phyloP scores from a whole-genome alignment of 345 rosid genomes.

The Arabidopsis arenosa region DNA sequence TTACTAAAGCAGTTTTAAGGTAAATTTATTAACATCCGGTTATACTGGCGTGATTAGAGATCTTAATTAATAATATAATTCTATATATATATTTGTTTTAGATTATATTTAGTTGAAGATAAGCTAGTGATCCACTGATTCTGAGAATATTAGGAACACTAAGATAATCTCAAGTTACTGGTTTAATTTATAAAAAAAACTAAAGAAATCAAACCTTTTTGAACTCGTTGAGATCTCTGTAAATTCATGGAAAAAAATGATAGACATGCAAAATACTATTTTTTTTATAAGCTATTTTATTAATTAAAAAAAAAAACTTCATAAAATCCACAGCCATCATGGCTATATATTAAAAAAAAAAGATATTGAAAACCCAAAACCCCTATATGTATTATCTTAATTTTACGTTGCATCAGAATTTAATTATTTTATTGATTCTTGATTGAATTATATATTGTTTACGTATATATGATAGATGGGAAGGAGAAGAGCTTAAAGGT shows the following conservation, averaged over 20 bases:
- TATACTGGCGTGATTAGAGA: not conserved
- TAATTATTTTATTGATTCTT: slow-evolving; percentile 16
- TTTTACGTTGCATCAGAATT: not conserved
- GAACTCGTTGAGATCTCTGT: too few species aligned
- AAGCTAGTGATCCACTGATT: not conserved
- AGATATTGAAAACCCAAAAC: too few species aligned
- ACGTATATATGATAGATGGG: slow-evolving; percentile 55
- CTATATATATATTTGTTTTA: not conserved
- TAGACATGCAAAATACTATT: too few species aligned
- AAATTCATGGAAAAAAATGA: too few species aligned
- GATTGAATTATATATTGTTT: slow-evolving; percentile 3
- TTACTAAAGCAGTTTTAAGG: slow-evolving; percentile 59
- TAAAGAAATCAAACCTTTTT: too few species aligned
- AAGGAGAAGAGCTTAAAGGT: slow-evolving; percentile 53
- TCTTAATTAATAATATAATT: not conserved
- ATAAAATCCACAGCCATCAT: too few species aligned
- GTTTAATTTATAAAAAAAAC: too few species aligned
- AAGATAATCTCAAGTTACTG: not conserved
- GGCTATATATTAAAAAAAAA: too few species aligned
- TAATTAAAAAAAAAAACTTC: too few species aligned
- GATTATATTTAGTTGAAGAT: not conserved
- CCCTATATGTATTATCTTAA: not conserved
- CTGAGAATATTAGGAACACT: not conserved
- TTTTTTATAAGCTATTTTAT: not conserved
- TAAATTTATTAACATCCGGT: slow-evolving; percentile 13